Percentiles rank a stretch among this genome's conserved stretches.
These are phyloP conservation scores for Plasmodium knowlesi DNA, from an alignment of 169 alveolate genomes.

Conservation along the genomic window DNA sequence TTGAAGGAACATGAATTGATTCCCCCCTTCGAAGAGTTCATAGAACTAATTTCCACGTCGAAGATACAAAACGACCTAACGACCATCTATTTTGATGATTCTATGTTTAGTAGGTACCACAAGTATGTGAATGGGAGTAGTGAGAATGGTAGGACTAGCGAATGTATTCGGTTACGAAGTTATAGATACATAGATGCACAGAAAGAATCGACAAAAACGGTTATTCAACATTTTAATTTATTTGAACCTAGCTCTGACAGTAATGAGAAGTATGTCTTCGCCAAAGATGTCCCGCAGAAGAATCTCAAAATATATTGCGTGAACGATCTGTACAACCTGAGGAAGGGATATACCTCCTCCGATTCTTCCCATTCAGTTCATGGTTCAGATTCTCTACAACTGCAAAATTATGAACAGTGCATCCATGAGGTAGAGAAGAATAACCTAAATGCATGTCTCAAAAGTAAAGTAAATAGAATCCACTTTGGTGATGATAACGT, in stretches of 20 bases:
- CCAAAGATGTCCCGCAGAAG: background rate
- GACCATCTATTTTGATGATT: constrained; percentile 56
- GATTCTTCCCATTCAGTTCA: background rate
- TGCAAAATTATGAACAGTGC: background rate
- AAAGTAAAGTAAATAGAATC: constrained; percentile 43
- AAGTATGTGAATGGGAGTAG: constrained; percentile 31
- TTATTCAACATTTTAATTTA: constrained; percentile 17
- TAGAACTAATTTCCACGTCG: constrained; percentile 25
- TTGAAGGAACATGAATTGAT: constrained; percentile 26
- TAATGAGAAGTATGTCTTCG: background rate
- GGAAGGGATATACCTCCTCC: background rate
- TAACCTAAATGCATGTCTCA: constrained; percentile 16
- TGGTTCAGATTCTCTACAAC: background rate
- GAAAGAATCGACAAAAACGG: background rate
- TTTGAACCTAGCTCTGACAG: constrained; percentile 59
- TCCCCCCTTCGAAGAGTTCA: constrained; percentile 8
- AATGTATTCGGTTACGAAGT: constrained; percentile 2
- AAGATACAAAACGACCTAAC: constrained; percentile 6
- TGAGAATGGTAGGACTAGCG: background rate
- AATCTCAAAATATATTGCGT: constrained; percentile 12
- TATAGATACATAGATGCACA: background rate
- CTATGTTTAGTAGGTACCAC: constrained; percentile 9
- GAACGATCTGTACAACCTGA: constrained; percentile 12
- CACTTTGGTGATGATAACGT: constrained; percentile 14
- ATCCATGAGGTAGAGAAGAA: constrained; percentile 23